Conservation (phyloP, 2,329 filamentous ascomycete genomes). For the Colletotrichum aenigma region DNA sequence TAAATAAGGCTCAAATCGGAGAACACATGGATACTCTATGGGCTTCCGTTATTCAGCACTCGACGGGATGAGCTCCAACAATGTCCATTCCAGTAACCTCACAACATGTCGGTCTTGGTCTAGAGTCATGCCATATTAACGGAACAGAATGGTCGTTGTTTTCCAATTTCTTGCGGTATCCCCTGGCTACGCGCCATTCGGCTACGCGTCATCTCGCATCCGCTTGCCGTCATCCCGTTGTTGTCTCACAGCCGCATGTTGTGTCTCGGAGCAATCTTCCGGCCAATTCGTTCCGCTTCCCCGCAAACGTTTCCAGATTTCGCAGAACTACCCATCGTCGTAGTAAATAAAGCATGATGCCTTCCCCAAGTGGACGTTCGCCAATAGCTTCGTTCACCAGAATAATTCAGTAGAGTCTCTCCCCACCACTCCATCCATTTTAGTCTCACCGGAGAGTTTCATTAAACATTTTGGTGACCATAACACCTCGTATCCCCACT, state of each 20-base stretch:
- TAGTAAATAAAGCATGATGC: background rate
- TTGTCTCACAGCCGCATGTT: background rate
- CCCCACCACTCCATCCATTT: accelerated
- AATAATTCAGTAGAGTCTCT: background rate
- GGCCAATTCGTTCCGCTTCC: background rate
- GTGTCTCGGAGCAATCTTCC: background rate
- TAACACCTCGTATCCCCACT: background rate
- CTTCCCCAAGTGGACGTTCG: background rate
- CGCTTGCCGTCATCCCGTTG: background rate
- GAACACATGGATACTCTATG: too few species aligned
- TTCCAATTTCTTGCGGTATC: background rate
- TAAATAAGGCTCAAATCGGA: too few species aligned
- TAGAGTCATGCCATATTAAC: too few species aligned
- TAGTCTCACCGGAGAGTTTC: background rate
- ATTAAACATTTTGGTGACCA: background rate
- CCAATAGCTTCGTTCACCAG: background rate
- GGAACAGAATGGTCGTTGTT: too few species aligned
- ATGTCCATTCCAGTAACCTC: too few species aligned
- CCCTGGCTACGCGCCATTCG: accelerated
- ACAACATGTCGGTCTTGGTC: too few species aligned
- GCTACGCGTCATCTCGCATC: background rate
- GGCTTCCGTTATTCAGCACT: too few species aligned
- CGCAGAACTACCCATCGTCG: background rate
- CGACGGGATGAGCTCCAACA: too few species aligned
- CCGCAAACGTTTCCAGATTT: background rate